phyloP scores from a whole-genome alignment of 257 asterid genomes.

The Nicotiana noctiflora region DNA sequence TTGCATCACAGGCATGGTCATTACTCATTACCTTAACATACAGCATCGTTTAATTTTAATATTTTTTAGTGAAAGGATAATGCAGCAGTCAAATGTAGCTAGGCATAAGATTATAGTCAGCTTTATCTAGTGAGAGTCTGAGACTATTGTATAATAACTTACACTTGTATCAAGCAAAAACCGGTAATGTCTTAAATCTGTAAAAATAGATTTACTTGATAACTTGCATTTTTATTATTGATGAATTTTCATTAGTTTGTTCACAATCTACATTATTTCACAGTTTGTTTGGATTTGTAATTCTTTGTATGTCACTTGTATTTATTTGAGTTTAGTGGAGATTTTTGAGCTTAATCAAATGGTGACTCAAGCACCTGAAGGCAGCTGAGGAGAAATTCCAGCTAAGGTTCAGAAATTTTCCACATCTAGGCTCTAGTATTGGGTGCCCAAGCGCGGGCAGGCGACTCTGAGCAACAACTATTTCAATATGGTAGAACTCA shows the following conservation, averaged over 20 bases:
- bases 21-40: not conserved
- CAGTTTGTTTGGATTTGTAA: not conserved
- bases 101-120: not conserved
- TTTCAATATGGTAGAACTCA: not conserved
- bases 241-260: not conserved
- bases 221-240: not conserved
- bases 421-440: not conserved
- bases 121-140: not conserved
- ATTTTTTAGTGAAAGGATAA: not conserved
- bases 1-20: not conserved
- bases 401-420: not conserved
- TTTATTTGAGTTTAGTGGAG: not conserved
- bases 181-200: not conserved
- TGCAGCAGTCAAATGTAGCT: not conserved
- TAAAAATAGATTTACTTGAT: not conserved
- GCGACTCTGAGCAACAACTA: not conserved
- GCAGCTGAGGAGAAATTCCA: not conserved
- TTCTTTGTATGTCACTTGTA: not conserved
- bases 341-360: not conserved
- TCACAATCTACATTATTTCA: not conserved
- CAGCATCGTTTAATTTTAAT: not conserved
- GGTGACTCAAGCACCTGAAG: not conserved
- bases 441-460: not conserved
- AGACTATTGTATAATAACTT: not conserved
- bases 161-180: not conserved